Conservation (phyloP, 2,329 filamentous ascomycete species). For the Cadophora malorum region DNA sequence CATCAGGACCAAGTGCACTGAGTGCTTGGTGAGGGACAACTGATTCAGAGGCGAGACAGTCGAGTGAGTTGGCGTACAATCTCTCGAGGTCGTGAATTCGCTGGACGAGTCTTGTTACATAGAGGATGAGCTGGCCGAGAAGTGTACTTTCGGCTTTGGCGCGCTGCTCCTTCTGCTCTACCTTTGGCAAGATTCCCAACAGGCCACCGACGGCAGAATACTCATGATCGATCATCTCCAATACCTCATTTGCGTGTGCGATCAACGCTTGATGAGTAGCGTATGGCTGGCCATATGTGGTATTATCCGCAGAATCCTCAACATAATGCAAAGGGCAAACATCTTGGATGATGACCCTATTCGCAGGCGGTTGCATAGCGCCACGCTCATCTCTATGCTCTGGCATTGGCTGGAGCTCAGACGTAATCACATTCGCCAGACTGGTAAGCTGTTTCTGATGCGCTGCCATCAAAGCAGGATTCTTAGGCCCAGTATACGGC, state of each 20-base stretch:
- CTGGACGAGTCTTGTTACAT: conserved; percentile 58
- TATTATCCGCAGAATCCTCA: conserved; percentile 16
- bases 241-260: conserved; percentile 63
- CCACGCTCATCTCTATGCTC: conserved; percentile 2
- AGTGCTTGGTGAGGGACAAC: conserved; percentile 58
- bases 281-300: conserved; percentile 36
- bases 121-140: conserved; percentile 63
- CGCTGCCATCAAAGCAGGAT: conserved; percentile 24
- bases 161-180: conserved; percentile 48
- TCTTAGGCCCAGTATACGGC: conserved; percentile 54
- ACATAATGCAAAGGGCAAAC: conserved; percentile 39
- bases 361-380: not conserved
- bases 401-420: not conserved
- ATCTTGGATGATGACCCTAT: conserved; percentile 23
- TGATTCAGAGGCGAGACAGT: conserved; percentile 57
- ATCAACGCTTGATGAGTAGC: conserved; percentile 50
- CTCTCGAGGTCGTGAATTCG: conserved; percentile 65
- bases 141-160: conserved; percentile 56
- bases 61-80: conserved; percentile 56
- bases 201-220: conserved; percentile 61
- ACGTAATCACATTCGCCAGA: conserved; percentile 38
- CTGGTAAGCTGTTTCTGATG: conserved; percentile 40
- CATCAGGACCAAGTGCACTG: conserved; percentile 58
- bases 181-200: conserved; percentile 58
- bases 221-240: conserved; percentile 66